Evolutionary conservation across 345 rosid species (phyloP).

Genomic region (Raphanus raphanistrum): DNA sequence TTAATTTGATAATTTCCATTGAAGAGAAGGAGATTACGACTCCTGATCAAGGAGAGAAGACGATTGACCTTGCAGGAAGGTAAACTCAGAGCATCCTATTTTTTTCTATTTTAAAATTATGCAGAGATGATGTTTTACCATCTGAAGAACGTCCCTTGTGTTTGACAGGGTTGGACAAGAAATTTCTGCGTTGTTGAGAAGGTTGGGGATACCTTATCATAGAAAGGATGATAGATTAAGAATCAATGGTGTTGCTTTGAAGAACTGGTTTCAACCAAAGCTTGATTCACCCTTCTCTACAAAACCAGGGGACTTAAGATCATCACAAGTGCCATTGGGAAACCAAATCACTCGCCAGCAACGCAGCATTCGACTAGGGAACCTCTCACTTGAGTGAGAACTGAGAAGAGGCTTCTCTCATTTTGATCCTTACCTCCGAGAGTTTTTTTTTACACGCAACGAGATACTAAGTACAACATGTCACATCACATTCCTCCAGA

Average conservation of each 20-base stretch:
- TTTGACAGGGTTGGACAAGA: slow-evolving; percentile 61
- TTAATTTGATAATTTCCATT: slow-evolving; percentile 64
- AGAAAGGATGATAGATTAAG: slow-evolving; percentile 75
- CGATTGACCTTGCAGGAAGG: slow-evolving; percentile 73
- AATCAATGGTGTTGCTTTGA: slow-evolving; percentile 69
- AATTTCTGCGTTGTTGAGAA: slow-evolving; percentile 69
- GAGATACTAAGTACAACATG: slow-evolving; percentile 18
- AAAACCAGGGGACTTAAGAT: slow-evolving; percentile 57
- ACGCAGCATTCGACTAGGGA: slow-evolving; percentile 67
- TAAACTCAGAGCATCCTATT: slow-evolving; percentile 26
- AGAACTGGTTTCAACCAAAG: slow-evolving; percentile 86
- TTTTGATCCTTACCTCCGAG: slow-evolving; percentile 32
- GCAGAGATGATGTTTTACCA: neutral
- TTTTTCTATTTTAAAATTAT: neutral
- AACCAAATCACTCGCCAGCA: slow-evolving; percentile 72
- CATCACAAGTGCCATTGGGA: slow-evolving; percentile 53
- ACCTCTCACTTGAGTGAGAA: slow-evolving; percentile 60
- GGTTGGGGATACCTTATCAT: slow-evolving; percentile 65
- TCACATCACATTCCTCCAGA: slow-evolving; percentile 19
- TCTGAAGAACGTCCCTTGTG: slow-evolving; percentile 19
- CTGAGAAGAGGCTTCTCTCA: slow-evolving; percentile 24
- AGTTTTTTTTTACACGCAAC: slow-evolving; percentile 31
- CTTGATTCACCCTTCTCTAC: slow-evolving; percentile 63
- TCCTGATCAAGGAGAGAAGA: slow-evolving; percentile 52
- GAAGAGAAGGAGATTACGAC: slow-evolving; percentile 52